Evolutionary conservation across 139 green algal genomes (phyloP), one percentile per base, ranked within the genome.

Genomic region (Micractinium conductrix): DNA sequence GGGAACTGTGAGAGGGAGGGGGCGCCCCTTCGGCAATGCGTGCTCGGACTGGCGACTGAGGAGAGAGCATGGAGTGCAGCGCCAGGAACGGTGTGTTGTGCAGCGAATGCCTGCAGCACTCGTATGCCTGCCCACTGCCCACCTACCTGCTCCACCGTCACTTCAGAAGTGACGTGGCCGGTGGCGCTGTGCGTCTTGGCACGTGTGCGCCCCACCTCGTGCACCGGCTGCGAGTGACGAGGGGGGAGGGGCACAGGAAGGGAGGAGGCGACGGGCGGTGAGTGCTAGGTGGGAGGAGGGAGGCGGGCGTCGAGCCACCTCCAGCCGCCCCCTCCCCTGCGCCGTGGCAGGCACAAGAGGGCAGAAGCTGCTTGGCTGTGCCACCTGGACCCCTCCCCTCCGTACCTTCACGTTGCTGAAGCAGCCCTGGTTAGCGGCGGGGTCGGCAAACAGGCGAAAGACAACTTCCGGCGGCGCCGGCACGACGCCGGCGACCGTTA

Each of bases 101-200:
- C 53, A 62, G 53, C 19, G 8, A 21, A 62, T 19, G 53, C 53
- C 8, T 62, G 19, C 5, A 21, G 53, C 19, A 62, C 2, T 22
- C 48, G 48, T 10, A 58, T 10, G 12, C 48, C 48, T n/a, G n/a
- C n/a, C n/a, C 19, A 19, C 10, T 22, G 53, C 53, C 53, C 2
- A 62, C 53, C 53, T 28, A 78, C 71, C 43, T 78, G 71, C 71
- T 78, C 71, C 71, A 78, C 43, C 28, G 60, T 30, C 43, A 78
- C 22, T 21, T 58, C 22, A 5, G 44, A 38, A 16, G 22, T n/a
- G 28, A 78, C 6, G 42, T 78, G n/a, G 26, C 60, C 60, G 10
- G 24, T 33, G 42, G 28, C 5, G 0, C 42, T 43, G 14, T 14
- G 22, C 42, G 38, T 43, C 10, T 35, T 43, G 12, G 19, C 43